phyloP scores from a whole-genome alignment of 805 yeast genomes.

The Schwanniomyces pseudopolymorphus region DNA sequence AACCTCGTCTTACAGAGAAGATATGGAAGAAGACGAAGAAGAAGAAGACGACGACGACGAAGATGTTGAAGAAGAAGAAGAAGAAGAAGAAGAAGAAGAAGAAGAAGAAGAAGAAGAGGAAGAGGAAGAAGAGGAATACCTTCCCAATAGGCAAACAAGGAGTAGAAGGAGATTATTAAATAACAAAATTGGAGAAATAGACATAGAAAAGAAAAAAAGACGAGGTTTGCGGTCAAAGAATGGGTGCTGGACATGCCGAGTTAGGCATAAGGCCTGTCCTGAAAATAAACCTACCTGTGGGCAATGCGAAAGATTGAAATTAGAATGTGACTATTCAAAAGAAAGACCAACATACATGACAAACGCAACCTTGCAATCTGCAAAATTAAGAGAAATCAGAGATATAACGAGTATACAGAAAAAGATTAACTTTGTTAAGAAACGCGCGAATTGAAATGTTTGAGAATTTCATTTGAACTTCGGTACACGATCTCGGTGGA shows the following conservation, averaged over 20 bases:
- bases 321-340: slow-evolving; percentile 55
- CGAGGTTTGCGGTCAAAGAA: slow-evolving; percentile 43
- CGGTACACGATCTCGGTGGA: neutral
- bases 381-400: slow-evolving; percentile 52
- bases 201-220: slow-evolving; percentile 15
- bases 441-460: slow-evolving; percentile 2
- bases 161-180: slow-evolving; percentile 5
- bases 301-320: slow-evolving; percentile 56
- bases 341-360: slow-evolving; percentile 57
- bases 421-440: slow-evolving; percentile 13
- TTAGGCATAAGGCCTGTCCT: slow-evolving; percentile 71
- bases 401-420: slow-evolving; percentile 34
- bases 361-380: slow-evolving; percentile 38
- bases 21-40: too few species aligned
- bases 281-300: slow-evolving; percentile 61
- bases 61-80: too few species aligned
- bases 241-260: slow-evolving; percentile 81
- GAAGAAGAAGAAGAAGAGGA: slow-evolving; percentile 1
- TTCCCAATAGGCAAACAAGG: slow-evolving; percentile 8
- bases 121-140: slow-evolving; percentile 6
- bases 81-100: neutral
- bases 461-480: neutral
- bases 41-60: too few species aligned
- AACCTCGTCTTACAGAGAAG: neutral
- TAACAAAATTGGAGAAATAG: neutral